Conservation (phyloP, 2,329 filamentous ascomycete genomes). For the Cladosporium oxysporum region DNA sequence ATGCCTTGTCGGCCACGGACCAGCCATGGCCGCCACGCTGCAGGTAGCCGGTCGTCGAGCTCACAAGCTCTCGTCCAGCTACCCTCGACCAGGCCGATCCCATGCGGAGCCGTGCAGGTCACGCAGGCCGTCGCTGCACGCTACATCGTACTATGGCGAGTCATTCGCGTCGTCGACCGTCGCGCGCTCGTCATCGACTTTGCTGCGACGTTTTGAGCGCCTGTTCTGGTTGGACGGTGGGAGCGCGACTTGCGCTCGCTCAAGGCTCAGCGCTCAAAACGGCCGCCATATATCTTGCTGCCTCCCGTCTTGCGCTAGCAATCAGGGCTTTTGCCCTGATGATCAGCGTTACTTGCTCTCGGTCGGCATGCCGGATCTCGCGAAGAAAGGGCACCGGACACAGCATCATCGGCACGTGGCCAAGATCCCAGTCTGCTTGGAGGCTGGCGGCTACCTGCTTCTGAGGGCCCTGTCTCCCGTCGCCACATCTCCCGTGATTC, state of each 20-base stretch:
- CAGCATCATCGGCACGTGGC: conserved; percentile 15
- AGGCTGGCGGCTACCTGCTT: conserved; percentile 11
- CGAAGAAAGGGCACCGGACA: background rate
- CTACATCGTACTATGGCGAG: conserved; percentile 13
- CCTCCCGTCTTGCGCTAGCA: background rate
- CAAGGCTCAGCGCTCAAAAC: background rate
- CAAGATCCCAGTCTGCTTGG: background rate
- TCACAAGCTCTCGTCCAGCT: conserved; percentile 11
- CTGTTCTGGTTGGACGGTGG: background rate
- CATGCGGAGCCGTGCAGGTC: conserved; percentile 10
- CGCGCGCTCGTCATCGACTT: conserved; percentile 16
- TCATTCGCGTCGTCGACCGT: conserved; percentile 15
- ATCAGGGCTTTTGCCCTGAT: conserved; percentile 4
- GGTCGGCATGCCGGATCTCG: conserved; percentile 14
- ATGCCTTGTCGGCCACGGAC: conserved; percentile 16
- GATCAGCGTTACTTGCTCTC: background rate
- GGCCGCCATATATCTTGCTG: background rate
- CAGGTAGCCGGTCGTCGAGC: conserved; percentile 17
- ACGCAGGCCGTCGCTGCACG: conserved; percentile 10
- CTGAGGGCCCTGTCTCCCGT: background rate
- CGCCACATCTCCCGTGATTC: background rate
- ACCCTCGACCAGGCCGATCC: conserved; percentile 9
- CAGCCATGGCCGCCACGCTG: conserved; percentile 18
- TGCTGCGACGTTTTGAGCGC: background rate
- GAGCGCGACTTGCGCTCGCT: conserved; percentile 1